Evolutionary conservation across 169 alveolate genomes (phyloP), one percentile per base, ranked within the genome.

Genomic region (Theileria parva): DNA sequence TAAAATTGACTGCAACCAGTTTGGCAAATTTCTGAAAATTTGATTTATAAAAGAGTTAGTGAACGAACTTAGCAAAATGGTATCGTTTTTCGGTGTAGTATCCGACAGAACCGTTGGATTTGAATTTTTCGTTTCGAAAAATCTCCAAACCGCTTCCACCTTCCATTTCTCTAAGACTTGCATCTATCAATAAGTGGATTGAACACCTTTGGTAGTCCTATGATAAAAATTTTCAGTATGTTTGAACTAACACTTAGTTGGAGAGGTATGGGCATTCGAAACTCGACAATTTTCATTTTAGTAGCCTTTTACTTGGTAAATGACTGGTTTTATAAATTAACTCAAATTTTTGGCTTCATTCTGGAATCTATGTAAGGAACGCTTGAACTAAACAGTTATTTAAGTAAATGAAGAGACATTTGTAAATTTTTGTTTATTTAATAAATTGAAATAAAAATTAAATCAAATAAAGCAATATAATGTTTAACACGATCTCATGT

Each of bases 271-370:
- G 90, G 84, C 30, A 84, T 71, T 27, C 87, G 69, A 55, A 84
- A 84, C 77, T 84, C 90, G 32, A 84, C 71, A 67, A 77, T 70
- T 81, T 84, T 84, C 90, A 84, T 84, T 59, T 65, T 17, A 7
- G 57, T 0, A 34, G 67, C 17, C 53, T 44, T 44, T 44, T 44
- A 44, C 53, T 44, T 44, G 15, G 53, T 44, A 7, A 23, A 55
- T 55, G 61, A n/a, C 30, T 59, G 21, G 23, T 30, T 11, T 44
- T 44, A 44, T 7, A 13, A 44, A 44, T 11, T 44, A 44, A 11
- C 53, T 44, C 53, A 44, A 44, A 11, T 44, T 44, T 44, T 44
- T 44, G 53, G 53, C 53, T 44, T 44, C 53, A 44, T 44, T 44
- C 17, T 44, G 53, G 53, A 13, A 44, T 44, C 17, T 44, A 44